Evolutionary conservation across 768 basidiomycete genomes (phyloP).

Genomic region (Clathrus columnatus): DNA sequence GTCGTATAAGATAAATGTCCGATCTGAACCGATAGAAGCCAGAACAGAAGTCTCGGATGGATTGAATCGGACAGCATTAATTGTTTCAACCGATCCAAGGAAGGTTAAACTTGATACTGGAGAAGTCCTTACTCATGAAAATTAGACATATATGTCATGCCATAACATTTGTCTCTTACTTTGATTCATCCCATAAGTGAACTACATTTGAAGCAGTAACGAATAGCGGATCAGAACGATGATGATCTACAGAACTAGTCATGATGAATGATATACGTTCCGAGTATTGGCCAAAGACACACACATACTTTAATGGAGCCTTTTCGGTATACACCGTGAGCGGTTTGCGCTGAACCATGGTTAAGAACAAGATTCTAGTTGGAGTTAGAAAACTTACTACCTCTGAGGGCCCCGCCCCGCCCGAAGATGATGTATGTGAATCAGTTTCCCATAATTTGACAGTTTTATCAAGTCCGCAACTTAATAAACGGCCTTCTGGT

Average conservation of each 20-base stretch:
- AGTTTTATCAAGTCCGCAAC: constrained; percentile 75
- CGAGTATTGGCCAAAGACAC: neutral
- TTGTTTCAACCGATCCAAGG: constrained; percentile 80
- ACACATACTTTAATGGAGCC: constrained; percentile 76
- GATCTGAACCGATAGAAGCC: constrained; percentile 90
- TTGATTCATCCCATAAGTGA: constrained; percentile 97
- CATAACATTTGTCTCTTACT: too few species aligned
- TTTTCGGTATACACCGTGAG: constrained; percentile 77
- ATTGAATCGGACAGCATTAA: constrained; percentile 86
- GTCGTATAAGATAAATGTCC: constrained; percentile 94
- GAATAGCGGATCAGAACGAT: constrained; percentile 79
- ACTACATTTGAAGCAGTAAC: constrained; percentile 90
- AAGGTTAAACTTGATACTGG: constrained; percentile 84
- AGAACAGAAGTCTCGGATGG: constrained; percentile 88
- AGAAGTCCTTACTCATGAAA: constrained; percentile 47
- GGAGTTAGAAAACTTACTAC: constrained; percentile 17
- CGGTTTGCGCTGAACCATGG: constrained; percentile 39
- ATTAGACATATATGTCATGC: too few species aligned
- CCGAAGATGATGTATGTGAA: constrained; percentile 13
- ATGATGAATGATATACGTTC: neutral
- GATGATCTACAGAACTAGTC: constrained; percentile 85
- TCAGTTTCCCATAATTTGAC: constrained; percentile 71
- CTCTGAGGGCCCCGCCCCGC: constrained; percentile 33
- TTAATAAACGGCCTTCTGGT: constrained; percentile 52
- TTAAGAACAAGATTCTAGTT: neutral